phyloP scores from a whole-genome alignment of 768 basidiomycete genomes.

The Mycena rosella region DNA sequence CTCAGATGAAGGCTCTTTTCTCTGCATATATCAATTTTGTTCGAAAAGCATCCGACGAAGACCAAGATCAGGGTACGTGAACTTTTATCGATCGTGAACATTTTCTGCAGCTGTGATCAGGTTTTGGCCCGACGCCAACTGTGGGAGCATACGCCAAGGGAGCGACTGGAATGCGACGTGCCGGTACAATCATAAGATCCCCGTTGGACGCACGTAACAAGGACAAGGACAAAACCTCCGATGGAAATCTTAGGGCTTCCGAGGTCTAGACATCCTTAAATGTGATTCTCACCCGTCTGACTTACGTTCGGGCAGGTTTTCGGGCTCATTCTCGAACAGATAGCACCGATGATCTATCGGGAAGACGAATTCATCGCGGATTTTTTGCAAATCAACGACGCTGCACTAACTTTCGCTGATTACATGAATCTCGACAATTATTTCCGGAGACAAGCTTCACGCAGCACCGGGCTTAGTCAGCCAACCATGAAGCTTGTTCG shows the following conservation, averaged over 20 bases:
- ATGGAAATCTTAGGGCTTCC: conserved; percentile 75
- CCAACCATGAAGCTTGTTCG: conserved; percentile 85
- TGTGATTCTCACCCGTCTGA: conserved; percentile 11
- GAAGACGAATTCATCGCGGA: conserved; percentile 93
- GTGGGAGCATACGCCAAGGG: conserved; percentile 59
- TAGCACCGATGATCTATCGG: conserved; percentile 79
- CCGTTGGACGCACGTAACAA: conserved; percentile 73
- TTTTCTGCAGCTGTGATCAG: conserved; percentile 44
- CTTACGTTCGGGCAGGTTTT: conserved; percentile 6
- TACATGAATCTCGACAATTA: conserved; percentile 95
- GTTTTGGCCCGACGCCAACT: conserved; percentile 57
- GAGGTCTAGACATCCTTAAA: conserved; percentile 63
- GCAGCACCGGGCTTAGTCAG: conserved; percentile 73
- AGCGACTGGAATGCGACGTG: conserved; percentile 77
- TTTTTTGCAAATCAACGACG: conserved; percentile 93
- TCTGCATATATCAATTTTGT: conserved; percentile 68
- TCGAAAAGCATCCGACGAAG: conserved; percentile 79
- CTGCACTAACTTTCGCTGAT: conserved; percentile 92
- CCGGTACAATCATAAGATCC: conserved; percentile 87
- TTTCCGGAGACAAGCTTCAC: conserved; percentile 91
- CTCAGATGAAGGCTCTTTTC: conserved; percentile 83
- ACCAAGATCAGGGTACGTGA: conserved; percentile 74
- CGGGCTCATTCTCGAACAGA: conserved; percentile 77
- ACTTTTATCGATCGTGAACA: not conserved
- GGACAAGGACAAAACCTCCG: conserved; percentile 68